Evolutionary conservation across 2,329 filamentous ascomycete species (phyloP), one percentile per base, ranked within the genome.

Genomic region (Zymoseptoria brevis): DNA sequence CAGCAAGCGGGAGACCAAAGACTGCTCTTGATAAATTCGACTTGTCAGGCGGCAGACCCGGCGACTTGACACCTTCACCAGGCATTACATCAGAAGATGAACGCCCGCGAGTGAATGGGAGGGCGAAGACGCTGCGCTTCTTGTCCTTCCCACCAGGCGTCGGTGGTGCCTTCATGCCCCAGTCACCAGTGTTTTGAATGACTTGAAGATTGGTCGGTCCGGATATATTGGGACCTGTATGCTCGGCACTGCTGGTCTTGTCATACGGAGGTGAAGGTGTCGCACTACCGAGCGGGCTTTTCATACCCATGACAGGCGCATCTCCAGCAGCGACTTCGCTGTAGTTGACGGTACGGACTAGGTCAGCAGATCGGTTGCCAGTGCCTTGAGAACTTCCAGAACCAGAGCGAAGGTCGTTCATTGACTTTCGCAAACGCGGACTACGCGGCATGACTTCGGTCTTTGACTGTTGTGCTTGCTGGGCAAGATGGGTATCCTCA

Each of bases 1-100:
- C 93, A 8, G 85, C 85, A 56, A 99, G 77, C 4, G 90, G 84
- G 30, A 89, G 87, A 2, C 94, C 94, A 72, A 99, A 99, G 3
- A 90, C 89, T 58, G 88, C 68, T 55, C 69, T 63, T 3, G 41
- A 24, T 11, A 55, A 59, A 8, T 55, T 58, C 4, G 55, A 13
- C 11, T 60, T 59, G 71, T 60, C 72, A 62, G 59, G 73, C 67
- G 22, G 53, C 9, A 53, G 51, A 35, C 30, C 58, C 22, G 64
- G 58, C 19, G 60, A 55, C 50, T 63, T 62, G 1, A 63, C 45
- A 9, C 71, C 67, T 5, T 72, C 71, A 50, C 60, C 60, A 13
- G 75, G 72, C 49, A 76, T 76, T 55, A 82, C 72, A 82, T 75
- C 92, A 77, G 77, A 90, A 78, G 82, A 94, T 79, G 81, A 88